Percentiles rank a stretch among this genome's conserved stretches.
Conservation (phyloP, 208 protist species). For the Crithidia expoeki region DNA sequence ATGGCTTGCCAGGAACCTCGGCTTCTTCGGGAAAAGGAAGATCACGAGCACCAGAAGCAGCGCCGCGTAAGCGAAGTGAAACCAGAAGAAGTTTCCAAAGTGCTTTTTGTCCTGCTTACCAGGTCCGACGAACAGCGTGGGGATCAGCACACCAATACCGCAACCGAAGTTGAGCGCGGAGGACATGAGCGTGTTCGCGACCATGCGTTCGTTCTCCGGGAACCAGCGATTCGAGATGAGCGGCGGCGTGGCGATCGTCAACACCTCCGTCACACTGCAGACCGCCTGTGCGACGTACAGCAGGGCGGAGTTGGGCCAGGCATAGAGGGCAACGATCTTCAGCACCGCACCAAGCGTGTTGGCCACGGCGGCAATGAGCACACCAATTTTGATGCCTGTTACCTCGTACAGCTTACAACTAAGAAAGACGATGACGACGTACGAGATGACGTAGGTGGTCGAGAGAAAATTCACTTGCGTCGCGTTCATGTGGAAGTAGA, state of each 20-base stretch:
- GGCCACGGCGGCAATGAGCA: slow-evolving; percentile 49
- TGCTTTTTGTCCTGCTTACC: slow-evolving; percentile 46
- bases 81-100: slow-evolving; percentile 79
- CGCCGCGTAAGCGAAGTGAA: slow-evolving; percentile 60
- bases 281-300: slow-evolving; percentile 67
- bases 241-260: slow-evolving; percentile 78
- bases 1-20: slow-evolving; percentile 56
- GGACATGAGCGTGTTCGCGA: slow-evolving; percentile 73
- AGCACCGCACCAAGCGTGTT: slow-evolving; percentile 62
- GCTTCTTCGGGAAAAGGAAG: slow-evolving; percentile 57
- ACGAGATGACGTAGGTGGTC: slow-evolving; percentile 81
- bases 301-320: slow-evolving; percentile 56
- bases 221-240: slow-evolving; percentile 85
- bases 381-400: slow-evolving; percentile 60
- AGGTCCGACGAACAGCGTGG: slow-evolving; percentile 70
- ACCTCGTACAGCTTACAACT: slow-evolving; percentile 84
- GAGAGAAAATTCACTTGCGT: slow-evolving; percentile 73
- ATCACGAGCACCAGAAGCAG: slow-evolving; percentile 46
- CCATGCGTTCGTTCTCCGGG: slow-evolving; percentile 59
- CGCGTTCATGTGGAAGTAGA: slow-evolving; percentile 65
- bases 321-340: slow-evolving; percentile 73
- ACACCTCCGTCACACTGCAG: slow-evolving; percentile 76
- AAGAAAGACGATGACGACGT: slow-evolving; percentile 76
- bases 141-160: slow-evolving; percentile 66
- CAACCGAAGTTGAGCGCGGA: slow-evolving; percentile 74